Base-by-base conservation (phyloP, 2,329 filamentous ascomycete genomes). In the Hyphodiscus sp. region DNA sequence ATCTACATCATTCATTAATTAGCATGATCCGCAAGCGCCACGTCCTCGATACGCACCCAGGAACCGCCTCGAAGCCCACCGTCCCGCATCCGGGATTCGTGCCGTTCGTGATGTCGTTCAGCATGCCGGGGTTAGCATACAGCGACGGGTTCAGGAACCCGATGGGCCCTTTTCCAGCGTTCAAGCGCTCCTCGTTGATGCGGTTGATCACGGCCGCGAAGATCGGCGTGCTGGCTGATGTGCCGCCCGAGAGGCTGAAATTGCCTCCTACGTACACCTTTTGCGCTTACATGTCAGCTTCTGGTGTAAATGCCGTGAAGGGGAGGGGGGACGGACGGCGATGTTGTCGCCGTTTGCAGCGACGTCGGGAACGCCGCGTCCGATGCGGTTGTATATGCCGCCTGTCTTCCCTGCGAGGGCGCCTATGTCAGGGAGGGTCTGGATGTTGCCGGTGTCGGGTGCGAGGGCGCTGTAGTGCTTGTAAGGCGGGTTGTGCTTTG, bases 71-170 rank as follows among this genome's bases (percentile, higher is more conserved):
- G 41, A 69, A 69, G 2, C 67, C 66, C 9, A 56, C 51, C 2
- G 65, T 66, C 33, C 57, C 54, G 50, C 67, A 69, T 1, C 66
- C 65, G 20, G 61, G 58, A 53, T 65, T 67, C 15, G 57, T 60
- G 49, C 61, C 57, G 55, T 63, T 61, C 2, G 64, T 57, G 44
- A 55, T 74, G 60, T 43, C 68, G 67, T 56, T 68, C 63, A 58
- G 59, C 64, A 55, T 65, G 54, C 30, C 50, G 0, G 69, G 68
- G 52, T 78, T 68, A 1, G 70, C 71, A 58, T 79, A 79, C n/a
- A 80, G 61, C 42, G 73, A 71, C 0, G 73, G 76, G 49, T 80
- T 76, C 19, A 80, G 64, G 58, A 80, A 80, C 0, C 77, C 78
- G 11, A 81, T 70, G 0, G 75, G 66, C 5, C 68, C 64, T 65